Conservation (phyloP, 1,284 basidiomycete species). For the Fomitopsis betulina region DNA sequence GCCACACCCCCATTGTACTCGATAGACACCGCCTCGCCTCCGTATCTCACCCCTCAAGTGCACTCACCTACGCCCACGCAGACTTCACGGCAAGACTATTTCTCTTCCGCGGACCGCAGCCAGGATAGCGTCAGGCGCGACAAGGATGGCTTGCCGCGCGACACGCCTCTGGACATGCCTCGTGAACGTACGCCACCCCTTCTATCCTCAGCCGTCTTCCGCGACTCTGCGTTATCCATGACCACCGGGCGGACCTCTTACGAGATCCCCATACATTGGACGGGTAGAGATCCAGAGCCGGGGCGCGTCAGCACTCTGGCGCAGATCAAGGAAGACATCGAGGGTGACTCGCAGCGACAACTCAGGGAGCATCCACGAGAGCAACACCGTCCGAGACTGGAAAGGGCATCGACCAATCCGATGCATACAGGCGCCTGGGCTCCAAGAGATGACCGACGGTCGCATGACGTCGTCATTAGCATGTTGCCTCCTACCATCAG, state of each 20-base stretch:
- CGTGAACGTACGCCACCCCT: constrained; percentile 28
- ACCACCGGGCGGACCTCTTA: constrained; percentile 23
- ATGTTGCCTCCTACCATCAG: constrained; percentile 24
- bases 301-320: constrained; percentile 5
- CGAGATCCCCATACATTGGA: constrained; percentile 32
- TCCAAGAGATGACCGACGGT: constrained; percentile 22
- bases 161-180: constrained; percentile 11
- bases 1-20: neutral
- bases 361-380: constrained; percentile 3
- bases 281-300: constrained; percentile 23
- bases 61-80: neutral
- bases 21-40: neutral
- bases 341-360: neutral
- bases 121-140: constrained; percentile 1
- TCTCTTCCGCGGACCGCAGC: neutral
- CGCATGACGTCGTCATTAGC: constrained; percentile 22
- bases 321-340: constrained; percentile 8
- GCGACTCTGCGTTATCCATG: constrained; percentile 33
- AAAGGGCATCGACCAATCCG: constrained; percentile 9
- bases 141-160: constrained; percentile 2
- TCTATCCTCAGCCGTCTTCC: constrained; percentile 30
- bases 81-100: neutral
- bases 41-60: neutral
- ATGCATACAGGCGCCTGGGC: constrained; percentile 22
- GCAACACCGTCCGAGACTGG: constrained; percentile 4